Base-by-base conservation (phyloP, 176 grass and related monocot genomes). In the Secale cereale region DNA sequence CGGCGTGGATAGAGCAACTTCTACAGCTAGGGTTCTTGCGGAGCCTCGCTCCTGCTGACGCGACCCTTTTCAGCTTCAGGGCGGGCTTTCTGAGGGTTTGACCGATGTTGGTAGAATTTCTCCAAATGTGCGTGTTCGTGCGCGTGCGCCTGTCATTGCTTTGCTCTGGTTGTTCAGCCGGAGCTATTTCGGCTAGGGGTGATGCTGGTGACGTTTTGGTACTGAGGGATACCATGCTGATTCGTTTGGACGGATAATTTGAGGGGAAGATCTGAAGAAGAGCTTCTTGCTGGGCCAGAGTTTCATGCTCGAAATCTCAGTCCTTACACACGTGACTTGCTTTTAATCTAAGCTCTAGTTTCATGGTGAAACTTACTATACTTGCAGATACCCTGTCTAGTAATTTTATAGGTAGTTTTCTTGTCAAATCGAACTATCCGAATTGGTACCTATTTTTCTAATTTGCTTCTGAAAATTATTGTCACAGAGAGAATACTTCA, bases 401-500 rank as follows among this genome's bases (percentile, higher is more conserved):
- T 39, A 57, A 59, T 69, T 32, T 74, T 6, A 6, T 52, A 10
- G 72, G 8, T 20, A 1, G 23, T 36, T 16, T 25, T 78, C 5
- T 50, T 43, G 68, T 16, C 13, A 74, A 48, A 67, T 85, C 64
- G 36, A 35, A 29, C 2, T 60, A 16, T 31, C 25, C 4, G 43
- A 13, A 46, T 46, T 46, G 4, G 43, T 46, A 46, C 43, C 43
- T 46, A 14, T 46, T 46, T 46, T 14, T 46, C 43, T 46, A 46
- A 46, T 64, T 64, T 69, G 66, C 32, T 76, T 83, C 36, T 79
- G 62, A 45, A 33, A 52, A n/a, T 82, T 87, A 20, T 79, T 87
- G 1, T 45, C 29, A 66, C 90, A 98, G 95, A 93, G 95, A 80
- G 95, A 98, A 81, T 98, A 98, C 69, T 98, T 95, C 85, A 98